A percentile compares a stretch with the other conserved stretches of the same genome.
Evolutionary conservation across 2,329 filamentous ascomycete genomes (phyloP).

Genomic region (Cercospora zeina): DNA sequence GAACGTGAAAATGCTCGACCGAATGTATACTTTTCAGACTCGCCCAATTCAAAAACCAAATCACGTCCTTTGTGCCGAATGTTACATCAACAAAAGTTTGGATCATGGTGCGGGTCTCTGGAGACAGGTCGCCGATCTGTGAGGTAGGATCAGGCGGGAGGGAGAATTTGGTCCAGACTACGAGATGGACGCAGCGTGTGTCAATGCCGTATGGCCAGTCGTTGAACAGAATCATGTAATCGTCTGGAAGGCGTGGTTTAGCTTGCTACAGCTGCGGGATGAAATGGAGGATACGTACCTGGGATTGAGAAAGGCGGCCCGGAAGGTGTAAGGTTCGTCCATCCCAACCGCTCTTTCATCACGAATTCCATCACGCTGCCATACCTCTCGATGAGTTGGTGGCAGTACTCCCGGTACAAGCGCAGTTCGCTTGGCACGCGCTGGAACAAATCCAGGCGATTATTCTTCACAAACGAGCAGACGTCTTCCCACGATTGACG

Average conservation of each 20-base stretch:
- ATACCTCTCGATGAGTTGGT: conserved; percentile 63
- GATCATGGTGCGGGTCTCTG: conserved; percentile 63
- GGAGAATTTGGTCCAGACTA: conserved; percentile 90
- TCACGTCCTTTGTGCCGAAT: conserved; percentile 60
- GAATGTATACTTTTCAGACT: conserved; percentile 80
- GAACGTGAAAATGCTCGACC: conserved; percentile 92
- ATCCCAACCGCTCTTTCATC: conserved; percentile 66
- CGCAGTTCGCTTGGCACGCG: conserved; percentile 74
- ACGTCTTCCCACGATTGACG: conserved; percentile 70
- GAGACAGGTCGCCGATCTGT: conserved; percentile 62
- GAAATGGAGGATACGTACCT: neutral
- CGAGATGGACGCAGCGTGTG: conserved; percentile 73
- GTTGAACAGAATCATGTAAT: conserved; percentile 73
- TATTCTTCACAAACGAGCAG: conserved; percentile 60
- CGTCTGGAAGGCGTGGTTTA: conserved; percentile 11
- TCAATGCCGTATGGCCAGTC: conserved; percentile 95
- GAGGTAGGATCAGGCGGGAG: conserved; percentile 67
- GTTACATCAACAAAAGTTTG: conserved; percentile 67
- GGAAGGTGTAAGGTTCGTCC: conserved; percentile 53
- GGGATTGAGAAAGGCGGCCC: conserved; percentile 9
- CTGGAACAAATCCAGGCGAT: conserved; percentile 74
- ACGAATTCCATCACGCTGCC: conserved; percentile 80
- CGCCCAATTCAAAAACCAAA: conserved; percentile 95
- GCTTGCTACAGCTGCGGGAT: neutral
- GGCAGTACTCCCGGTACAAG: conserved; percentile 72